Evolutionary conservation across 208 protist genomes (phyloP), one percentile per base, ranked within the genome.

Genomic region (Naegleria gruberi): DNA sequence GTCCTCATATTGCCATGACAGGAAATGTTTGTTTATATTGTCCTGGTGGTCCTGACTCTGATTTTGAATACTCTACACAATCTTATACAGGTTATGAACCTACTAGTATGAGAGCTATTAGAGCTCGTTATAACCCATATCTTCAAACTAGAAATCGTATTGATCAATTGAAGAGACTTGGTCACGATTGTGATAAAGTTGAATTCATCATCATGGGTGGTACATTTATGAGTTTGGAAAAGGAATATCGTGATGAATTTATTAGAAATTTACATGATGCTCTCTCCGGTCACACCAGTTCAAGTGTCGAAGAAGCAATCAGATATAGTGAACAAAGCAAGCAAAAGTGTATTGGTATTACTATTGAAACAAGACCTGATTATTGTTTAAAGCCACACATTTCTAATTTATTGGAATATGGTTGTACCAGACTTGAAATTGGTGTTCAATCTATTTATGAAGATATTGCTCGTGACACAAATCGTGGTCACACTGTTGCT

Each of bases 151-250:
- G 93, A 43, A 92, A 94, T 82, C 90, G 97, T 57, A 44, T 98
- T 1, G 95, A 98, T n/a, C 97, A 98, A 93, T 92, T 98, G 0
- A 89, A 95, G 51, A 87, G 93, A 34, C 98, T 44, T 96, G 96
- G 97, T 19, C 96, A 98, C 89, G 95, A 95, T 0, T 94, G 93
- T 10, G 96, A 97, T 86, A 98, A 99, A 93, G 97, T 99, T 19
- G 98, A 99, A 93, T 98, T 99, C 74, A 97, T 99, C 44, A 95
- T 99, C 89, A 99, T 99, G 94, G 99, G 99, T 42, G 99, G 99
- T 46, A 99, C 99, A 34, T 99, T 99, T 94, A 98, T 99, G 94
- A 98, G 96, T 90, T 97, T 99, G 41, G 94, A 96, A 19, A 82
- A 92, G 26, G 92, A 94, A 2, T 99, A 99, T 93, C 93, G 98